phyloP scores from a whole-genome alignment of 768 basidiomycete species.

The Clavaria fumosa region DNA sequence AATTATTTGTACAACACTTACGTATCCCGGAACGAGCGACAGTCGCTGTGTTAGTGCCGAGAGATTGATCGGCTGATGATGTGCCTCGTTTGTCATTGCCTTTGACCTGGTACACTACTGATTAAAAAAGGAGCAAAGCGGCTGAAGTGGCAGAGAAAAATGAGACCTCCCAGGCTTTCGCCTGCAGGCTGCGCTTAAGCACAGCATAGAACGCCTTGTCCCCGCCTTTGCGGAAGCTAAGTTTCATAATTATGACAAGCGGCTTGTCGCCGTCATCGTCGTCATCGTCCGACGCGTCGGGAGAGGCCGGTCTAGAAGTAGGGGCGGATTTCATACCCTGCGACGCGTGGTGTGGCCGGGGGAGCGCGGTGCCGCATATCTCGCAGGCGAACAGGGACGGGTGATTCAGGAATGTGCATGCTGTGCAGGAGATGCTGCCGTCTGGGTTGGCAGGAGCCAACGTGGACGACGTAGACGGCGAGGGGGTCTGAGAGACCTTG shows the following conservation, averaged over 20 bases:
- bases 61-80: neutral
- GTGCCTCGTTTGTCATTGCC: conserved; percentile 10
- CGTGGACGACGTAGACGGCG: conserved; percentile 26
- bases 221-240: conserved; percentile 88
- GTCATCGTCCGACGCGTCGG: conserved; percentile 19
- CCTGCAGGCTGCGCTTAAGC: conserved; percentile 53
- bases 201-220: conserved; percentile 69
- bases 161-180: conserved; percentile 61
- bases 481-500: too few relatives aligned
- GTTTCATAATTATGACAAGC: conserved; percentile 46
- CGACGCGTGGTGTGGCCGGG: conserved; percentile 15
- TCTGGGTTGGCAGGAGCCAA: conserved; percentile 22
- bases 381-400: conserved; percentile 62
- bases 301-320: conserved; percentile 46
- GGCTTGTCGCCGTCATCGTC: conserved; percentile 23
- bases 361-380: conserved; percentile 67
- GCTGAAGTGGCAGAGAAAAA: neutral
- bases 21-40: conserved; percentile 35
- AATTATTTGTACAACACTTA: conserved; percentile 20
- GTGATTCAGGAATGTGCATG: conserved; percentile 89
- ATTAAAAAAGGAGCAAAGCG: neutral
- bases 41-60: conserved; percentile 5
- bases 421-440: conserved; percentile 51
- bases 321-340: conserved; percentile 43
- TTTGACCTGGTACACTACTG: conserved; percentile 12